These are phyloP conservation scores for Paramyrothecium roridum DNA, from an alignment of 2,329 filamentous ascomycete species.

Conservation along the genomic window DNA sequence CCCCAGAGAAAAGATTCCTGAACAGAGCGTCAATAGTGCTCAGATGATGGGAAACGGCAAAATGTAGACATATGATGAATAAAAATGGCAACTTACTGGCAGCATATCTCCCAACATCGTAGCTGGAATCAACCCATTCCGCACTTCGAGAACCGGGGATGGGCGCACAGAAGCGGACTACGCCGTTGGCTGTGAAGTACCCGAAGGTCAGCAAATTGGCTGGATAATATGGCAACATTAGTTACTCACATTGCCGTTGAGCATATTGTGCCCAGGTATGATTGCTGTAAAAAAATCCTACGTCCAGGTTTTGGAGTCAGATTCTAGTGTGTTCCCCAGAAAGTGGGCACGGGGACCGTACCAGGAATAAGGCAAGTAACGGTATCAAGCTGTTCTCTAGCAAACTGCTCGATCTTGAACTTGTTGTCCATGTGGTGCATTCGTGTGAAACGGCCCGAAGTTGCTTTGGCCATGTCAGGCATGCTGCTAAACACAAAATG, in stretches of 20 bases:
- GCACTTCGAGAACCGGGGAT: conserved; percentile 3
- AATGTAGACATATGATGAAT: too few relatives aligned
- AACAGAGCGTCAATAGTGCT: conserved; percentile 1
- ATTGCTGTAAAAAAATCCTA: conserved; percentile 13
- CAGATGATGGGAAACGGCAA: too few relatives aligned
- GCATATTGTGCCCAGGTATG: conserved; percentile 10
- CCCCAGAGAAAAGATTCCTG: conserved; percentile 7
- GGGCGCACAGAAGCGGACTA: conserved; percentile 10
- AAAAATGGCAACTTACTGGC: conserved; percentile 5
- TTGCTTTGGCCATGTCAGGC: conserved; percentile 5
- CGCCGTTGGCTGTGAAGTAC: conserved; percentile 4
- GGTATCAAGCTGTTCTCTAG: conserved; percentile 1
- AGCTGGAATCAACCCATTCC: conserved; percentile 9
- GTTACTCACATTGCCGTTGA: conserved; percentile 2
- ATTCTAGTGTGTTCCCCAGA: neutral
- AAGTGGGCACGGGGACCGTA: neutral
- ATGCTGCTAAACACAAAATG: conserved; percentile 13
- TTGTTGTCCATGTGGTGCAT: conserved; percentile 12
- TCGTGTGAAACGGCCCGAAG: conserved; percentile 4
- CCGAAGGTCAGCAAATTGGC: neutral
- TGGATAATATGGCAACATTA: neutral
- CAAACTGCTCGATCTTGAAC: conserved; percentile 7
- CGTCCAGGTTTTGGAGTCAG: neutral
- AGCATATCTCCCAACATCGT: conserved; percentile 9
- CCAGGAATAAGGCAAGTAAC: conserved; percentile 9